A percentile compares a stretch with the other conserved stretches of the same genome.
Evolutionary conservation across 306 rosid genomes (phyloP).

Genomic region (Leucaena leucocephala): DNA sequence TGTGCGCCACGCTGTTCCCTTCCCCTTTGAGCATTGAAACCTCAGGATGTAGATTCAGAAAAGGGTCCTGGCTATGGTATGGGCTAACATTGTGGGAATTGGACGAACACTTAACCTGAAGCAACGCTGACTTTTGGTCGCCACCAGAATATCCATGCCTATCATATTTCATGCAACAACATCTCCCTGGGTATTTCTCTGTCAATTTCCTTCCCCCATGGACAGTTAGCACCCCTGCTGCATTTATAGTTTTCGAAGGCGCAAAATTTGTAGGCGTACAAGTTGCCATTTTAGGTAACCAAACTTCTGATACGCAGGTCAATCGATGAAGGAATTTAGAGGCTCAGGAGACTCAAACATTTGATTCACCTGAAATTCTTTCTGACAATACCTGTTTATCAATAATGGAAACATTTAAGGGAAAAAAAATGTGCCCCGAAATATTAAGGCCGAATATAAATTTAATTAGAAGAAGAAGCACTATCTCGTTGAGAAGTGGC

Average conservation of each 20-base stretch:
- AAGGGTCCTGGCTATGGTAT: conserved; percentile 78
- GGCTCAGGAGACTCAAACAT: conserved; percentile 26
- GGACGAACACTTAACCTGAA: conserved; percentile 58
- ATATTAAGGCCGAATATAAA: conserved; percentile 30
- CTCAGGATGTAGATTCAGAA: conserved; percentile 92
- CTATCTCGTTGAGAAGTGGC: not conserved
- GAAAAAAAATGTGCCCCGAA: not conserved
- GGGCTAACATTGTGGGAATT: conserved; percentile 62
- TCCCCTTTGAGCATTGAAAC: conserved; percentile 89
- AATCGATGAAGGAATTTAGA: conserved; percentile 19
- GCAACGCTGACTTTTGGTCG: conserved; percentile 47
- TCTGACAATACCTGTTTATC: conserved; percentile 53
- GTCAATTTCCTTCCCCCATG: conserved; percentile 55
- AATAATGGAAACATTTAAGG: conserved; percentile 5
- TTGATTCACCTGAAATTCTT: conserved; percentile 40
- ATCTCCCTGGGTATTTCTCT: conserved; percentile 50
- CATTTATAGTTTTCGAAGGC: conserved; percentile 63
- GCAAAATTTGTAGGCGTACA: conserved; percentile 52
- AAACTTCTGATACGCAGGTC: conserved; percentile 29
- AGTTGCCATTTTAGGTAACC: conserved; percentile 59
- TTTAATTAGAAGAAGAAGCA: not conserved
- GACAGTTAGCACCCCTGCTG: conserved; percentile 56
- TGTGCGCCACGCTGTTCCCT: conserved; percentile 38
- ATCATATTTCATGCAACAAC: conserved; percentile 46
- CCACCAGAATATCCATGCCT: conserved; percentile 50